Conservation (phyloP, 192 early-diverging fungal species). For the Coemansia sp. region DNA sequence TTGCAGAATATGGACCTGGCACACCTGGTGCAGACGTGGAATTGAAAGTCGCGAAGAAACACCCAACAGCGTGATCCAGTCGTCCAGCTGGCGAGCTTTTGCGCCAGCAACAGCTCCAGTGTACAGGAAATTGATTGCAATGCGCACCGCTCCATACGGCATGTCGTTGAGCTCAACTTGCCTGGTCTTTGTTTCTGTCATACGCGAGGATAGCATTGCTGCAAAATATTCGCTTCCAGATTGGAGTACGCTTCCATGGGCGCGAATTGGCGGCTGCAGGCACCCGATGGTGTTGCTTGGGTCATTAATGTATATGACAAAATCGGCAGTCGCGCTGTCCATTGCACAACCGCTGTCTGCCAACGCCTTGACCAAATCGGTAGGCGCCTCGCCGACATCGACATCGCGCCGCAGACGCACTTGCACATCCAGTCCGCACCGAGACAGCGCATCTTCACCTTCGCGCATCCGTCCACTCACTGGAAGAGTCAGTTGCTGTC, state of each 20-base stretch:
- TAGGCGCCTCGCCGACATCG: constrained; percentile 6
- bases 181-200: constrained; percentile 36
- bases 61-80: constrained; percentile 36
- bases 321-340: constrained; percentile 30
- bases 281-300: constrained; percentile 43
- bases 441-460: constrained; percentile 28
- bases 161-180: constrained; percentile 38
- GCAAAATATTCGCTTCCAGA: constrained; percentile 53
- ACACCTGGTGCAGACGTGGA: constrained; percentile 33
- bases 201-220: constrained; percentile 36
- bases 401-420: constrained; percentile 43
- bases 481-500: constrained; percentile 30
- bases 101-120: constrained; percentile 20
- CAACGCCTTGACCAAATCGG: constrained; percentile 14
- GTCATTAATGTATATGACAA: constrained; percentile 35
- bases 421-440: constrained; percentile 49
- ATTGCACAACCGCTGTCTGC: constrained; percentile 14
- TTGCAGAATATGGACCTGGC: constrained; percentile 32
- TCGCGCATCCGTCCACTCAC: constrained; percentile 30
- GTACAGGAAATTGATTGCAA: constrained; percentile 44
- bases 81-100: constrained; percentile 13
- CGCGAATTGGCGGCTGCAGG: constrained; percentile 44
- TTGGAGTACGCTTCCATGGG: constrained; percentile 36
- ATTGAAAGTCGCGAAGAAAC: constrained; percentile 44
- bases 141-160: constrained; percentile 46